Evolutionary conservation across 768 basidiomycete genomes (phyloP).

Genomic region (Grammothele lineata): DNA sequence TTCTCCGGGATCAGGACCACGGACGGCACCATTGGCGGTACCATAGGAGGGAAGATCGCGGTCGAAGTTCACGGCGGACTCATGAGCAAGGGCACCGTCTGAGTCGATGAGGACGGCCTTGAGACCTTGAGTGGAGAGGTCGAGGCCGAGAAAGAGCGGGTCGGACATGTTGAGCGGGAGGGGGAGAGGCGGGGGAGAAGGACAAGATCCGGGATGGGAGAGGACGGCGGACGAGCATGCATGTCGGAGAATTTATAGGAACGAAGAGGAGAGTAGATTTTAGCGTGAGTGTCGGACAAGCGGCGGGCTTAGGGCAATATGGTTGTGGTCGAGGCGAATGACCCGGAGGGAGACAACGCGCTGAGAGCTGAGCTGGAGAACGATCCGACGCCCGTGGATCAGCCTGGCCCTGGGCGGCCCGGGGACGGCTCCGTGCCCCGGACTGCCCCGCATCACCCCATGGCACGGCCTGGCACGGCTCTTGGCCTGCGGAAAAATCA

Average conservation of each 20-base stretch:
- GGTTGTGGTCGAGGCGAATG: no score
- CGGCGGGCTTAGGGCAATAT: no score
- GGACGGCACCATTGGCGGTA: constrained; percentile 62
- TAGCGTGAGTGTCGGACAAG: no score
- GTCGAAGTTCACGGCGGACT: constrained; percentile 76
- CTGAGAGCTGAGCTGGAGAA: no score
- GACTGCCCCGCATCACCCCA: no score
- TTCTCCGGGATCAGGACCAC: constrained; percentile 62
- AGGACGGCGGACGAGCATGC: not conserved
- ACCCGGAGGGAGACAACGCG: no score
- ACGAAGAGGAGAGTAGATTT: not conserved
- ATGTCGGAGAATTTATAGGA: constrained; percentile 5
- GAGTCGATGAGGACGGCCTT: constrained; percentile 69
- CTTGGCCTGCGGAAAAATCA: no score
- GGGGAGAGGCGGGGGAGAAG: constrained; percentile 1
- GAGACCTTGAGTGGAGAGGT: constrained; percentile 82
- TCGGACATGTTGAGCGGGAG: constrained; percentile 8
- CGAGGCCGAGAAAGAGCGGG: constrained; percentile 71
- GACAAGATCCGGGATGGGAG: not conserved
- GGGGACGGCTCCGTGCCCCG: no score
- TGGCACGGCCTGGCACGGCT: no score
- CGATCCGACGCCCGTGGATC: no score
- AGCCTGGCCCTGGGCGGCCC: no score
- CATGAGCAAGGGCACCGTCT: constrained; percentile 54
- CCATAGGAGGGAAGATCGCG: constrained; percentile 68